Evolutionary conservation across 306 rosid species (phyloP).

Genomic region (Lathyrus oleraceus): DNA sequence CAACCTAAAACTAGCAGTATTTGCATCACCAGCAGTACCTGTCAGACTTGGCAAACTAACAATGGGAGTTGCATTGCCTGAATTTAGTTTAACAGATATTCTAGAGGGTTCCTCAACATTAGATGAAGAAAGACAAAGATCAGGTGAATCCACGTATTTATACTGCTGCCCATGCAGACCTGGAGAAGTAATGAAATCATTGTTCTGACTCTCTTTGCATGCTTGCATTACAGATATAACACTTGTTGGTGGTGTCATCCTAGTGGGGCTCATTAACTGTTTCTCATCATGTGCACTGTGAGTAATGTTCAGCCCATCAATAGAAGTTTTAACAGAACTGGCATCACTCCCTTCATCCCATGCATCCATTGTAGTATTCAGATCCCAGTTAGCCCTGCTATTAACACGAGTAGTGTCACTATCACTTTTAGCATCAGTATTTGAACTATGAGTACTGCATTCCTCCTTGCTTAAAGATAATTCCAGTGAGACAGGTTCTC

Average conservation of each 20-base stretch:
- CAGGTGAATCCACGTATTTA: conserved; percentile 11
- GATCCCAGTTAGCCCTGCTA: conserved; percentile 92
- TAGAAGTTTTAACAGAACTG: conserved; percentile 40
- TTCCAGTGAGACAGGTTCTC: conserved; percentile 52
- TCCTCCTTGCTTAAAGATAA: conserved; percentile 68
- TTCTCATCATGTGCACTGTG: conserved; percentile 36
- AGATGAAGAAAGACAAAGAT: conserved; percentile 36
- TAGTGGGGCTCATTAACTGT: conserved; percentile 36
- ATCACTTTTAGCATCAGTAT: conserved; percentile 35
- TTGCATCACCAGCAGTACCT: conserved; percentile 35
- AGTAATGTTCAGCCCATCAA: conserved; percentile 32
- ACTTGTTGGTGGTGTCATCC: conserved; percentile 28
- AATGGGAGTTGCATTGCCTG: conserved; percentile 37
- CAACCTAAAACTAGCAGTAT: conserved; percentile 42
- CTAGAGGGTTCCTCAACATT: conserved; percentile 39
- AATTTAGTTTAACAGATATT: conserved; percentile 44
- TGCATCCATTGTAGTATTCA: conserved; percentile 92
- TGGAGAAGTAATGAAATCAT: conserved; percentile 31
- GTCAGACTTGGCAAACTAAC: conserved; percentile 31
- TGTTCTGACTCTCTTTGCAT: conserved; percentile 26
- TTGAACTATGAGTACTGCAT: conserved; percentile 37
- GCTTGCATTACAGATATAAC: conserved; percentile 33
- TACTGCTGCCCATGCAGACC: conserved; percentile 16
- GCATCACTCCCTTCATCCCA: conserved; percentile 71
- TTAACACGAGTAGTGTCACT: conserved; percentile 31